Evolutionary conservation across 2,329 filamentous ascomycete genomes (phyloP).

Genomic region (Trichoderma oligosporum): DNA sequence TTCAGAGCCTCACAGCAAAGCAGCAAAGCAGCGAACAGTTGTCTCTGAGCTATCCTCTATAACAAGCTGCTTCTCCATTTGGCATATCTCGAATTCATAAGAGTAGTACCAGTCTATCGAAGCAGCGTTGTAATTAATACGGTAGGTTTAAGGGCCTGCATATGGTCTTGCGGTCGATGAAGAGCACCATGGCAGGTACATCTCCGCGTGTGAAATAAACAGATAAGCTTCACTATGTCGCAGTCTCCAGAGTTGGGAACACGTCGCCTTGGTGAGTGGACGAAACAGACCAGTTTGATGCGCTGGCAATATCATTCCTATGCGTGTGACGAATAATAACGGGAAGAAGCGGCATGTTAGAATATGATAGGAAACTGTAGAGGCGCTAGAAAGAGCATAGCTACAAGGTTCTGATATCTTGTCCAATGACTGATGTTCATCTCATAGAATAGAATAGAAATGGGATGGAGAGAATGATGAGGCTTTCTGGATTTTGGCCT

Average conservation of each 20-base stretch:
- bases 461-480: no score
- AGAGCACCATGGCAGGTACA: conserved; percentile 29
- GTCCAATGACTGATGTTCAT: background rate
- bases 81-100: conserved; percentile 28
- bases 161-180: conserved; percentile 24
- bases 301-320: background rate
- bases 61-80: conserved; percentile 29
- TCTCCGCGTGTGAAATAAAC: conserved; percentile 26
- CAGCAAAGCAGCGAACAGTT: background rate
- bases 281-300: background rate
- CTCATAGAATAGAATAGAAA: no score
- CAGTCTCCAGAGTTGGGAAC: background rate
- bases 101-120: conserved; percentile 24
- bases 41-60: conserved; percentile 24
- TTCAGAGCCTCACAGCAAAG: background rate
- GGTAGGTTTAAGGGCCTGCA: conserved; percentile 30
- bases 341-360: conserved; percentile 6
- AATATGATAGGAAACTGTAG: background rate
- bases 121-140: conserved; percentile 32
- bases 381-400: background rate
- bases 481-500: background rate
- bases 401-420: background rate
- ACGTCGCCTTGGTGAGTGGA: background rate
- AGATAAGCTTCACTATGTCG: conserved; percentile 25
- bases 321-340: background rate